phyloP scores from a whole-genome alignment of 345 rosid genomes.

The Cardamine resedifolia region DNA sequence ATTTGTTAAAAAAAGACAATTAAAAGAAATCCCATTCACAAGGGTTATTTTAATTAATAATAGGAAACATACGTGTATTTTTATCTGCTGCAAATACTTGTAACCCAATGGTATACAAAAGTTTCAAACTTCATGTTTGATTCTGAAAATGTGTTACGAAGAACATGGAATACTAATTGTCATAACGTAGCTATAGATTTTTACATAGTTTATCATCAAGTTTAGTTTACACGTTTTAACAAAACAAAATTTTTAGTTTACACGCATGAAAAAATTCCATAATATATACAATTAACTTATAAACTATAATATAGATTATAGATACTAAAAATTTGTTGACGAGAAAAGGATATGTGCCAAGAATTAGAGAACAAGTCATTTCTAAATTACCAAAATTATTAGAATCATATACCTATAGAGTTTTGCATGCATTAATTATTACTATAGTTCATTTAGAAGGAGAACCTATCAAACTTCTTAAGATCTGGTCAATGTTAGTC shows the following conservation, averaged over 20 bases:
- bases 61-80: not conserved
- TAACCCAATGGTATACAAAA: not conserved
- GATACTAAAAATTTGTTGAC: not conserved
- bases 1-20: not conserved
- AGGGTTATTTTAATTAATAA: not conserved
- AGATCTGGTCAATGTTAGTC: slow-evolving; percentile 5
- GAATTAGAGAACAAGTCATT: not conserved
- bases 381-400: not conserved
- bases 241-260: not conserved
- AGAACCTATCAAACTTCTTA: not conserved
- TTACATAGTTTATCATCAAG: not conserved
- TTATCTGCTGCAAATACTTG: not conserved
- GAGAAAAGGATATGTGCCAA: not conserved
- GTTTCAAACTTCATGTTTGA: not conserved
- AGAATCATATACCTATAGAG: not conserved
- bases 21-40: not conserved
- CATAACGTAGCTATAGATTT: not conserved
- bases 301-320: not conserved
- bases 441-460: not conserved
- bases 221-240: not conserved
- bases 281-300: not conserved
- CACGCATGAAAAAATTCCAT: not conserved
- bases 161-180: not conserved
- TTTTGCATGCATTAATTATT: not conserved
- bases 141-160: not conserved